Evolutionary conservation across 495 filamentous ascomycete genomes (phyloP), one percentile per base, ranked within the genome.

Genomic region (Daldinia caldariorum): DNA sequence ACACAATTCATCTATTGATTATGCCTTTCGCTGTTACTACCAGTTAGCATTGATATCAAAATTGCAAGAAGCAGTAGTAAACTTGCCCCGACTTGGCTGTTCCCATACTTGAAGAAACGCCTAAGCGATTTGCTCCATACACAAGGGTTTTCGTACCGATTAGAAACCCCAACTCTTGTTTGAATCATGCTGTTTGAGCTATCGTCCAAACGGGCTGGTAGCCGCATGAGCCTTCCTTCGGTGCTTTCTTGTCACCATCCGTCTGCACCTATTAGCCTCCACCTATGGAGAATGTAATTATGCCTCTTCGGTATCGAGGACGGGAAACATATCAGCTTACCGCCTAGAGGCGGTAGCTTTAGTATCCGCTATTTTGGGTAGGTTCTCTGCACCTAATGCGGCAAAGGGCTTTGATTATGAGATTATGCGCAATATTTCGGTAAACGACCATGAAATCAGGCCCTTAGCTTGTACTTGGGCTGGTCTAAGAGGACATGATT

Each of bases 31-130:
- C 53, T 49, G 14, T n/a, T 32, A 41, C 14, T 9, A 4, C 20
- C 31, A 55, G 61, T 66, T 20, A 62, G 53, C 26, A 2, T 51
- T 49, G 51, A 61, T 34, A 13, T 14, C 31, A 26, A 26, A 22
- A 39, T 54, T 16, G 35, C 18, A 41, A 55, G 59, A 29, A 57
- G 58, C 37, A 39, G 45, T 41, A 29, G 35, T 58, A 55, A 18
- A 55, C 34, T 61, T 66, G 63, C 54, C 63, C 51, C 53, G 49
- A 58, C 10, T 31, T 63, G 13, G 43, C 45, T 58, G 54, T 54
- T 13, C 38, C 16, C 54, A 56, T 41, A 62, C 31, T 7, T 54
- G 14, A 47, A 47, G 26, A 53, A 32, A 13, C 12, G 7, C 8
- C 12, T 54, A 7, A 29, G 14, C 34, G 16, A 57, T 32, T 18